Evolutionary conservation across 1,284 basidiomycete genomes (phyloP), one percentile per base, ranked within the genome.

Genomic region (Cutaneotrichosporon sp.): DNA sequence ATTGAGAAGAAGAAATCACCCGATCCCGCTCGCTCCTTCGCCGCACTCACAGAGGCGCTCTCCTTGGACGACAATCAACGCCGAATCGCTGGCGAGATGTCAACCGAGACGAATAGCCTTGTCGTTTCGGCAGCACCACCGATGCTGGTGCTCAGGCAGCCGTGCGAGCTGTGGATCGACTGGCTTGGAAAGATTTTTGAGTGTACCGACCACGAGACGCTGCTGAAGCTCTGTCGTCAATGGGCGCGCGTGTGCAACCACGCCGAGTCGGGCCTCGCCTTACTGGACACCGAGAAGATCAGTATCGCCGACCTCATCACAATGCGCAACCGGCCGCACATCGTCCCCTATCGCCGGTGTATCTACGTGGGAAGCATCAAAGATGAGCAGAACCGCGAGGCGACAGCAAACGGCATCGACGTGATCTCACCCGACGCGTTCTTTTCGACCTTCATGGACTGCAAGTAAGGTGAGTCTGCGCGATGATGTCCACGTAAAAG

Each of bases 281-380:
- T 68, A 21, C 46, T 56, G n/a, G 63, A 67, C 31, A 63, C 74
- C 22, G 72, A 76, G 55, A 26, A 32, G 34, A 59, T 49, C 0
- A 72, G 71, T 26, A 22, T 74, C 16, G 56, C 60, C n/a, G 76
- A 76, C 63, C 49, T 76, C 22, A 57, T 51, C 11, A 63, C 31
- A 5, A 75, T 78, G 72, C 62, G 70, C 26, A 55, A 56, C 11
- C 59, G 70, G 47, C 72, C 73, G 7, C 69, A 77, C 60, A 16
- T 72, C 1, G 51, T 72, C 10, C 70, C 71, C 14, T 76, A 75
- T 60, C 64, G 72, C 36, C 65, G 74, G 14, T 76, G 67, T 47
- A 50, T 78, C 2, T 73, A 72, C 63, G 65, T 78, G 11, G 75
- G 72, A 5, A 63, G 66, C 34, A 50, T 70, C 21, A 57, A 55